Conservation (phyloP, 1,284 basidiomycete species). For the Ceratobasidium sp. region DNA sequence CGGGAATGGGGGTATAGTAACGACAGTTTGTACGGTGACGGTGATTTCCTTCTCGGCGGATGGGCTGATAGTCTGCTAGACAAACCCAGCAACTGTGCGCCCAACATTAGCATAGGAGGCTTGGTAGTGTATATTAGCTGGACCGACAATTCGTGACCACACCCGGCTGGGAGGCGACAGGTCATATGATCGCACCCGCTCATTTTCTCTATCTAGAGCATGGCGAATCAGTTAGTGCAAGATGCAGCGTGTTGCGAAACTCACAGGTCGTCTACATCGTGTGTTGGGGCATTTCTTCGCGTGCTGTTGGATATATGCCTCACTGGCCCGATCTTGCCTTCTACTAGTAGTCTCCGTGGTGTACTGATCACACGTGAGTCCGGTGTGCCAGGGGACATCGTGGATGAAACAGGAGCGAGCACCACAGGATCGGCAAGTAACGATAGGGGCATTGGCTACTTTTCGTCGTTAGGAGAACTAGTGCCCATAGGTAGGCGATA, state of each 20-base stretch:
- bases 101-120: not conserved
- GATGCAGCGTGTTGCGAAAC: too few relatives aligned
- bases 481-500: too few relatives aligned
- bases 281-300: slow-evolving; percentile 1
- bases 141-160: slow-evolving; percentile 36
- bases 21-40: slow-evolving; percentile 7
- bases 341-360: slow-evolving; percentile 5
- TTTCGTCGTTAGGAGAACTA: too few relatives aligned
- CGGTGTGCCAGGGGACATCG: slow-evolving; percentile 33
- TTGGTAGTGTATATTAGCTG: not conserved
- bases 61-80: slow-evolving; percentile 2
- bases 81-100: slow-evolving; percentile 23
- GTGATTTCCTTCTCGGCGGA: slow-evolving; percentile 13
- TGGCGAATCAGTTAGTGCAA: not conserved
- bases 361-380: slow-evolving; percentile 28
- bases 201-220: slow-evolving; percentile 31
- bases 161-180: slow-evolving; percentile 21
- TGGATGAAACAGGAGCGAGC: slow-evolving; percentile 27
- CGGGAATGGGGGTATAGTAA: slow-evolving; percentile 1
- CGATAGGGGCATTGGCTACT: slow-evolving; percentile 30
- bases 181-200: slow-evolving; percentile 38
- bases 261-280: not conserved
- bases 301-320: slow-evolving; percentile 7
- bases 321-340: slow-evolving; percentile 1
- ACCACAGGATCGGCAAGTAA: slow-evolving; percentile 5